Evolutionary conservation across 75 land plant genomes (phyloP), one percentile per base, ranked within the genome.

Genomic region (Pinus albicaulis): DNA sequence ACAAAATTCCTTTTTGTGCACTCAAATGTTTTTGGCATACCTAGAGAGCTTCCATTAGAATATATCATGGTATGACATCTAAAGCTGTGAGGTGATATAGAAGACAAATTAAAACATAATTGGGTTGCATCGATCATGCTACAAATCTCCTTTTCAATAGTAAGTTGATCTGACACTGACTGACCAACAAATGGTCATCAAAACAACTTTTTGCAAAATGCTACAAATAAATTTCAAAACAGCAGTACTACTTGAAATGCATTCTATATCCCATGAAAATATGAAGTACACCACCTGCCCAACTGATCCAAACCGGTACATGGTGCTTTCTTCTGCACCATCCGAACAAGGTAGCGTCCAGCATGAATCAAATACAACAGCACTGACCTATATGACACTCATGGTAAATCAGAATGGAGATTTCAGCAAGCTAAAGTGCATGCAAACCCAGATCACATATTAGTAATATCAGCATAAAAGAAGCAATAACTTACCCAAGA

Each of bases 231-330:
- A 48, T 48, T 48, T 48, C 34, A 71, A 20, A 70, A 71, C 34
- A 19, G n/a, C 55, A 25, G 8, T 19, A 62, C 25, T 62, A 62
- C 10, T 8, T 48, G 53, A 48, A 48, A 48, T 48, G 53, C 53
- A 48, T 8, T 48, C 10, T 48, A 48, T 11, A 48, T 8, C 23
- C 23, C 15, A 22, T 22, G 25, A 8, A 62, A 28, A 13, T 26
- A 24, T 23, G 34, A 23, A 26, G 28, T 26, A 34, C 26, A 1
- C 20, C 72, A 83, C 85, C 85, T 83, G 85, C 17, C 85, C 85
- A 60, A 83, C 85, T 69, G 85, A 83, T 48, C 85, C 85, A 74
- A 83, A 83, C 10, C 85, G 85, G 70, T 83, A 83, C 36, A 84
- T 83, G 28, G 77, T 62, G 23, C 53, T 52, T 12, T 76, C 85